A percentile compares a stretch with the other conserved stretches of the same genome.
phyloP scores from a whole-genome alignment of 2,329 filamentous ascomycete genomes.

The Grosmannia penicillata region DNA sequence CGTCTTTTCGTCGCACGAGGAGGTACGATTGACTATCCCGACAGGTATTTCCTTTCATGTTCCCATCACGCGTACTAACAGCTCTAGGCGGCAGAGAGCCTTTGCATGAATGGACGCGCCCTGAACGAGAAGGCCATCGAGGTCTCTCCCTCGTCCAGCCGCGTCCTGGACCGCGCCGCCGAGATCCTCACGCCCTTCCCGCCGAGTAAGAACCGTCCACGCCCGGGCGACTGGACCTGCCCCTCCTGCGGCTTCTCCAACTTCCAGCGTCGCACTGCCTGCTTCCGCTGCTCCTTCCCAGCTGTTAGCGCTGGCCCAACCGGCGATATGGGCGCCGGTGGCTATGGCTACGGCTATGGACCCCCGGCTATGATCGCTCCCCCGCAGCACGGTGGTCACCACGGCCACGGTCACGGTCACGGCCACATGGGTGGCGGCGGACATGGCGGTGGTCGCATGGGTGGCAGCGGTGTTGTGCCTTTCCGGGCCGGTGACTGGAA shows the following conservation, averaged over 20 bases:
- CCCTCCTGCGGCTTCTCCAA: conserved; percentile 98
- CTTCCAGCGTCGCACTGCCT: conserved; percentile 95
- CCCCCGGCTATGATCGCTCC: conserved; percentile 71
- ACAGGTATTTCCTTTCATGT: not conserved
- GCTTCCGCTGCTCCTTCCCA: conserved; percentile 98
- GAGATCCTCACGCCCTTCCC: conserved; percentile 96
- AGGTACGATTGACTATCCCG: conserved; percentile 47
- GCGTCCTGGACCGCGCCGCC: conserved; percentile 85
- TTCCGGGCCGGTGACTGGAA: conserved; percentile 99
- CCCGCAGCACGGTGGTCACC: conserved; percentile 44
- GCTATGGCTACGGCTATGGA: conserved; percentile 48
- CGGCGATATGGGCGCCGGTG: conserved; percentile 41
- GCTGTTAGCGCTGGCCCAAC: conserved; percentile 68
- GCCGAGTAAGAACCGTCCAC: conserved; percentile 93
- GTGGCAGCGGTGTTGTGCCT: conserved; percentile 74
- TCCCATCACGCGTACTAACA: not conserved
- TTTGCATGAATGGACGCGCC: conserved; percentile 98
- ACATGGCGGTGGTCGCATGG: conserved; percentile 58
- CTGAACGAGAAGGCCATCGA: conserved; percentile 98
- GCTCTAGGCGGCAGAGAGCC: conserved; percentile 75
- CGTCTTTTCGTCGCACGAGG: conserved; percentile 96
- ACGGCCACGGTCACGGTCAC: conserved; percentile 28
- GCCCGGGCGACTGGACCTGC: conserved; percentile 97
- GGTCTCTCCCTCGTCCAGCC: conserved; percentile 92
- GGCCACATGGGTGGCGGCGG: conserved; percentile 52